phyloP scores from a whole-genome alignment of 2,329 filamentous ascomycete genomes.

The Penicillium griseofulvum region DNA sequence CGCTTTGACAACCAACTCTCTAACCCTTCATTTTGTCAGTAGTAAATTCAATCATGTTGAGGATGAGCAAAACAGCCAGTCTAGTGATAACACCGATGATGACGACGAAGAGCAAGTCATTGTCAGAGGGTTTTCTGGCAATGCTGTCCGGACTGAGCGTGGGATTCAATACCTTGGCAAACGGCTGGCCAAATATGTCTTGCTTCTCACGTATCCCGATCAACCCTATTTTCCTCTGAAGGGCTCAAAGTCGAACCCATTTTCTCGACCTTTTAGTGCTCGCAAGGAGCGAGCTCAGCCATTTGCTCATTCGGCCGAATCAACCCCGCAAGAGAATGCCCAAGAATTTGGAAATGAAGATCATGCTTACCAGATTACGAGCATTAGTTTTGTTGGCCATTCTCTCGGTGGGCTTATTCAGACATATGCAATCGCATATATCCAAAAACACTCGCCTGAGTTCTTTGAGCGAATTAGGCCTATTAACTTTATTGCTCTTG shows the following conservation, averaged over 20 bases:
- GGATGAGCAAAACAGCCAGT: neutral
- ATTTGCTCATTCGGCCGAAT: slow-evolving; percentile 41
- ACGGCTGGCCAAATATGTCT: slow-evolving; percentile 83
- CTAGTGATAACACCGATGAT: slow-evolving; percentile 30
- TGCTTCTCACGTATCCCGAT: slow-evolving; percentile 88
- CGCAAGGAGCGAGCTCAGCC: slow-evolving; percentile 31
- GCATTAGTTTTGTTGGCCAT: slow-evolving; percentile 92
- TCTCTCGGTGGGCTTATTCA: slow-evolving; percentile 87
- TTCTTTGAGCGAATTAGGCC: slow-evolving; percentile 87
- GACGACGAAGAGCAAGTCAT: slow-evolving; percentile 71
- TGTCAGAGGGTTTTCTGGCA: slow-evolving; percentile 84
- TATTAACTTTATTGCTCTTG: slow-evolving; percentile 85
- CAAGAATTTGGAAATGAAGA: slow-evolving; percentile 40
- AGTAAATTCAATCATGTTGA: neutral
- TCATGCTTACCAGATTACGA: slow-evolving; percentile 76
- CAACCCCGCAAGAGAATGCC: slow-evolving; percentile 38
- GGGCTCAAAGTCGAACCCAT: slow-evolving; percentile 50
- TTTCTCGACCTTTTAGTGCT: slow-evolving; percentile 49
- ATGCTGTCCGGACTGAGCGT: slow-evolving; percentile 85
- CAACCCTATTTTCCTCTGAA: slow-evolving; percentile 77
- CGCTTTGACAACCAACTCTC: neutral
- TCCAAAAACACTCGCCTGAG: slow-evolving; percentile 87
- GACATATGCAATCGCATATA: slow-evolving; percentile 92
- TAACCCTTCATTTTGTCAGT: neutral
- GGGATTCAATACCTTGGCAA: slow-evolving; percentile 98